Base-by-base conservation (phyloP, 2,329 filamentous ascomycete species). In the Hypoxylon sp. region DNA sequence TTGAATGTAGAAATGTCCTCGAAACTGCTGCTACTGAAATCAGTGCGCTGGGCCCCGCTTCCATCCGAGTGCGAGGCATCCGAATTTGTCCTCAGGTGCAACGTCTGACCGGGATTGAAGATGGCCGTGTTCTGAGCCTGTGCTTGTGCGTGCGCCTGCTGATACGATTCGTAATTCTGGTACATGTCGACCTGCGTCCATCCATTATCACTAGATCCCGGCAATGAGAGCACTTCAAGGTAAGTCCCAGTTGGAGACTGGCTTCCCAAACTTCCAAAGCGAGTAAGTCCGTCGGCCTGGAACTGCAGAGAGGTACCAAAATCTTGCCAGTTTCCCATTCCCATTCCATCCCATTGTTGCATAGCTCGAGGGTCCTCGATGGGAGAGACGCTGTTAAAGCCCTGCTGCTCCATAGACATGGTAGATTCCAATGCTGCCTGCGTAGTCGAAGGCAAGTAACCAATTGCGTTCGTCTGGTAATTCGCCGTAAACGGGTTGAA, bases 41-140 rank as follows among this genome's bases (percentile, higher is more conserved):
- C 69, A 78, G 88, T 68, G 67, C 87, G 76, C n/a, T n/a, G n/a
- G 70, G 81, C 78, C 70, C 83, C 71, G 46, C 62, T 60, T 63
- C 86, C 83, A 23, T 92, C 88, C 1, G 89, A 86, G 60, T 86
- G 83, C 1, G 89, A 94, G 2, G 91, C 94, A 65, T 95, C 90
- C 3, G 92, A 96, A 64, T 88, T 86, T 45, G 88, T 92, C 62
- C 92, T 84, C 66, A 96, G 81, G 74, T 97, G 93, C 41, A 97
- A 77, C 1, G 91, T 95, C 74, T 96, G 89, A 56, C 88, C 85
- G 2, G 93, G 93, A 73, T 97, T 96, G 78, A 96, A 95, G 66
- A 96, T 92, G 60, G 89, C 86, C 9, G 76, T 71, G 56, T 77
- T 82, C 41, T 82, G 81, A 2, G 74, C 67, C 50, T 78, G 75